Evolutionary conservation across 257 asterid genomes (phyloP), one percentile per base, ranked within the genome.

Genomic region (Rubia yunnanensis): DNA sequence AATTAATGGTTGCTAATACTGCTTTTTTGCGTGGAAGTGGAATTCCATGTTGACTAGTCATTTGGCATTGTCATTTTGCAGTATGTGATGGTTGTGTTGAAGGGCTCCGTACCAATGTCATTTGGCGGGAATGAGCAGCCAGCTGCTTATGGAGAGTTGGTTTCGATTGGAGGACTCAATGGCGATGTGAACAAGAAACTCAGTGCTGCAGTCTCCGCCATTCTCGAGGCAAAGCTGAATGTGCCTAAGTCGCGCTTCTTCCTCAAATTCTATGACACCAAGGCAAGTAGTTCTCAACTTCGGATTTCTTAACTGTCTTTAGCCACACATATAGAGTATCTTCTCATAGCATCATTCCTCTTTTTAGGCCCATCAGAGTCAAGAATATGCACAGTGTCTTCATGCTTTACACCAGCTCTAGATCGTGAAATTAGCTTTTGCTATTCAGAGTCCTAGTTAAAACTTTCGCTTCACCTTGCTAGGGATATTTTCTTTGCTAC

Each of bases 51-150:
- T 32, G 18, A 2, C 22, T 24, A 23, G 32, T 62, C 39, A 13
- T 22, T 8, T 66, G 13, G 57, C 70, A 30, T 28, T 62, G 26
- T 63, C 35, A n/a, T 48, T 22, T 14, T 76, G 76, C 88, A 94
- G 99, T 94, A 88, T 76, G 96, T 92, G 70, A 92, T 92, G 99
- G 79, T 87, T 60, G 95, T 88, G 74, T 60, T 92, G 86, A 92
- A 89, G 79, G 99, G 99, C 15, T 92, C 99, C 23, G 95, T 92
- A 7, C 94, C 97, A 63, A 85, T 89, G 65, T 80, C 99, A 48
- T 89, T 89, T 57, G 97, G 90, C 53, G 99, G 99, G 70, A 88
- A 96, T 20, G 97, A 94, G 82, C 77, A 85, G 68, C 95, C 95
- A 24, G 82, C 96, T 63, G 99, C 97, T 18, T 92, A 80, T 63